phyloP scores from a whole-genome alignment of 2,329 filamentous ascomycete genomes.

The Penicillium sp. region DNA sequence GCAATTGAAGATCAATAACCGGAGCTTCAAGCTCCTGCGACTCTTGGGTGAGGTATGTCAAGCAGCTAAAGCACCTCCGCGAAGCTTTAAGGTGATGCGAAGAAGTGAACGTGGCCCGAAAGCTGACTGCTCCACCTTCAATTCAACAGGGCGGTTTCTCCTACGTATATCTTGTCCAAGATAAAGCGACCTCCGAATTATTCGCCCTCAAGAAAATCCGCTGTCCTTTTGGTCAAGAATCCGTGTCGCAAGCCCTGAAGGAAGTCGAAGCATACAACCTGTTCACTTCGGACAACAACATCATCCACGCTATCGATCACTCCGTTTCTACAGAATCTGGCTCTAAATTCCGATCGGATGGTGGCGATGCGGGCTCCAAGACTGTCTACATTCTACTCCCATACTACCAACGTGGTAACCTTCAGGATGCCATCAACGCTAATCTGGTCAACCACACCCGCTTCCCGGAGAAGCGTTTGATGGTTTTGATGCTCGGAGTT shows the following conservation, averaged over 20 bases:
- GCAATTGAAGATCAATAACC: constrained; percentile 89
- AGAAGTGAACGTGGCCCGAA: constrained; percentile 1
- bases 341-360: constrained; percentile 55
- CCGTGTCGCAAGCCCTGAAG: constrained; percentile 88
- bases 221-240: constrained; percentile 96
- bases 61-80: neutral
- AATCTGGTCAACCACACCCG: constrained; percentile 92
- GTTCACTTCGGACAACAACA: constrained; percentile 78
- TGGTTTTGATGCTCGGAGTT: constrained; percentile 89
- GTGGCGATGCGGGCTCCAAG: constrained; percentile 67
- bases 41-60: constrained; percentile 79
- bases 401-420: constrained; percentile 91
- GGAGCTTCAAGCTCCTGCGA: constrained; percentile 93
- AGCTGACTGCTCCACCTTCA: constrained; percentile 6
- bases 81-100: neutral
- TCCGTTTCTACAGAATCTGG: constrained; percentile 72
- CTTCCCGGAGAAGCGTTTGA: constrained; percentile 84
- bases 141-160: constrained; percentile 81
- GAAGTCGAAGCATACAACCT: constrained; percentile 96
- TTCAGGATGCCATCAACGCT: constrained; percentile 98
- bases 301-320: constrained; percentile 85
- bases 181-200: constrained; percentile 76
- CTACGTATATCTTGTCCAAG: constrained; percentile 97
- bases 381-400: constrained; percentile 96
- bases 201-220: constrained; percentile 98